phyloP scores from a whole-genome alignment of 2,329 filamentous ascomycete species.

The Stemphylium lycopersici region DNA sequence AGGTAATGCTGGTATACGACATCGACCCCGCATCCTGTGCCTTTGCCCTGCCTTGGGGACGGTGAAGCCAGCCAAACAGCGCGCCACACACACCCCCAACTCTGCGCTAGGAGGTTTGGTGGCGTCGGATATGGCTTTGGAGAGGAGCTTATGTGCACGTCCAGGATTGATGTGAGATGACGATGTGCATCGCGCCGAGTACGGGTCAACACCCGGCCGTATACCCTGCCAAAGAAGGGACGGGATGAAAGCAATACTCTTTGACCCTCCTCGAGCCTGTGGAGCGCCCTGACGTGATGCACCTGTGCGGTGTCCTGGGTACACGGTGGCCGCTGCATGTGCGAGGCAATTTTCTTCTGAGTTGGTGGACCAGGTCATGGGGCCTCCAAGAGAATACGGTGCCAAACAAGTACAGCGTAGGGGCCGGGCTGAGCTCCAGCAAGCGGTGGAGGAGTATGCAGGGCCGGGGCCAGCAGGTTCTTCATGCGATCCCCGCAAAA shows the following conservation, averaged over 20 bases:
- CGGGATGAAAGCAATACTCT: constrained; percentile 4
- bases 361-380: neutral
- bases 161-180: constrained; percentile 32
- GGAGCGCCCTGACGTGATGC: constrained; percentile 20
- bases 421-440: constrained; percentile 23
- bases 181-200: constrained; percentile 24
- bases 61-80: constrained; percentile 15
- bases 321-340: neutral
- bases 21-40: constrained; percentile 35
- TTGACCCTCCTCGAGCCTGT: neutral
- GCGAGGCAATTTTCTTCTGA: neutral
- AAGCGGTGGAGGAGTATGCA: constrained; percentile 17
- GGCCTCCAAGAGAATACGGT: neutral
- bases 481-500: constrained; percentile 22
- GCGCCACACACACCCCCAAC: constrained; percentile 20
- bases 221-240: constrained; percentile 17
- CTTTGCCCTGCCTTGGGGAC: constrained; percentile 15
- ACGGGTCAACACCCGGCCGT: neutral
- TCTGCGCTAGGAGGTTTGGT: constrained; percentile 11
- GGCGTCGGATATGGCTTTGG: constrained; percentile 38
- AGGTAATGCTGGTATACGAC: constrained; percentile 29
- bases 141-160: constrained; percentile 38
- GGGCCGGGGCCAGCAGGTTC: constrained; percentile 30
- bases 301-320: constrained; percentile 6
- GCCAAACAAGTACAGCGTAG: constrained; percentile 7